Base-by-base conservation (phyloP, 257 asterid species). In the Rehmannia glutinosa region DNA sequence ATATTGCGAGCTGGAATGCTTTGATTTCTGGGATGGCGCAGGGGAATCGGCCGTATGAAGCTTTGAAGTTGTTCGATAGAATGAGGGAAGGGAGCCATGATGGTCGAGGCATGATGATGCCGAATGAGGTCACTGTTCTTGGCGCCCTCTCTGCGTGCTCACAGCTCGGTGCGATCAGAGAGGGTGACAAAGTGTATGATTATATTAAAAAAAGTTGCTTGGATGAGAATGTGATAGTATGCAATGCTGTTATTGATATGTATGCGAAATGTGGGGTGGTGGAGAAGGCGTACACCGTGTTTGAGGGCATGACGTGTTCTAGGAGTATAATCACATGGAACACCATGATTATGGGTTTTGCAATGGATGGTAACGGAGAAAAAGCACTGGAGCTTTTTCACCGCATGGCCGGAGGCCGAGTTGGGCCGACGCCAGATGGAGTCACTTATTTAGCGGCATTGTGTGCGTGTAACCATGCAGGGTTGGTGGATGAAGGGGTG, bases 401-500 rank as follows among this genome's bases (percentile, higher is more conserved):
- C 6, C 49, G n/a, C 16, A 82, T 88, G 86, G 43, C 23, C 17
- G 33, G 35, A 35, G 80, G 64, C 6, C 72, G 73, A 59, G 69
- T 41, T 20, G 78, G 53, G 30, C 86, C 85, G 0, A 80, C 53
- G 24, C 87, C 92, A 0, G 97, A 94, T 32, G 68, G 73, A 0
- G 90, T 88, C 61, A 91, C 88, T 49, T 94, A 86, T 53, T 62
- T 94, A 39, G 87, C 92, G 1, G 96, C 83, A 5, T 33, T 94
- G 23, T 91, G 97, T 9, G 97, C 99, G 0, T 91, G 99, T 62
- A 94, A 91, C 72, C 99, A 94, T 43, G 80, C 96, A 0, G 99
- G 99, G 35, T 75, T 91, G 93, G 99, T 94, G 78, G 95, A 88
- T 6, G 90, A 91, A 64, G 99, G 97, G 51, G 65, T 85, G 78